Evolutionary conservation across 2,329 filamentous ascomycete species (phyloP).

Genomic region (Apiospora arundinis): DNA sequence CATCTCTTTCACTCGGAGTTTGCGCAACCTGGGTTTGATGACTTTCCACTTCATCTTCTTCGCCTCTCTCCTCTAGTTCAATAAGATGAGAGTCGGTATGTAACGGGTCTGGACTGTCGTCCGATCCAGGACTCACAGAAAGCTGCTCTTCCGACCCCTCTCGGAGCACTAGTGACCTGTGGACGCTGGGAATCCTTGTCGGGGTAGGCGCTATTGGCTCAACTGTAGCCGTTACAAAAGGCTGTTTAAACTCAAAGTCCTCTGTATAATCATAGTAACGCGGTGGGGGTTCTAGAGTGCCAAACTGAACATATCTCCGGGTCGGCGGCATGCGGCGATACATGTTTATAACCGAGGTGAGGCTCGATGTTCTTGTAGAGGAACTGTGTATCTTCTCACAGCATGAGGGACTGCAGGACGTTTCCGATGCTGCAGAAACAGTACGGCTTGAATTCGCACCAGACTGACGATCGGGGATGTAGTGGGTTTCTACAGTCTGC

Average conservation of each 20-base stretch:
- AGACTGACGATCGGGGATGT: slow-evolving; percentile 31
- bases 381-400: slow-evolving; percentile 42
- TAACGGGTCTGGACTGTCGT: slow-evolving; percentile 5
- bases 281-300: slow-evolving; percentile 36
- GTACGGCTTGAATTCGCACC: slow-evolving; percentile 35
- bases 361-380: slow-evolving; percentile 52
- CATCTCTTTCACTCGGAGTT: background rate
- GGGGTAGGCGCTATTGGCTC: slow-evolving; percentile 33
- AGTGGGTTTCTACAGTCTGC: slow-evolving; percentile 33
- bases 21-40: slow-evolving; percentile 15
- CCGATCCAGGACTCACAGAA: slow-evolving; percentile 30
- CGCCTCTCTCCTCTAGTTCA: background rate
- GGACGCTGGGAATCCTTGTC: slow-evolving; percentile 29
- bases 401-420: slow-evolving; percentile 38
- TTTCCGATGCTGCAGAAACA: slow-evolving; percentile 45
- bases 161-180: slow-evolving; percentile 30
- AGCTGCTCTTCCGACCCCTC: slow-evolving; percentile 35
- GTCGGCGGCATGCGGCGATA: slow-evolving; percentile 44
- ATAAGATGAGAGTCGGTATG: background rate
- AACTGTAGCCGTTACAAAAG: slow-evolving; percentile 27
- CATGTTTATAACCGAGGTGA: slow-evolving; percentile 58
- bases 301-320: slow-evolving; percentile 32
- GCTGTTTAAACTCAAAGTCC: slow-evolving; percentile 49
- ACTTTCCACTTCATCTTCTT: background rate
- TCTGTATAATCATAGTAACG: slow-evolving; percentile 62